phyloP scores from a whole-genome alignment of 2,329 filamentous ascomycete genomes.

The Colletotrichum magnum region DNA sequence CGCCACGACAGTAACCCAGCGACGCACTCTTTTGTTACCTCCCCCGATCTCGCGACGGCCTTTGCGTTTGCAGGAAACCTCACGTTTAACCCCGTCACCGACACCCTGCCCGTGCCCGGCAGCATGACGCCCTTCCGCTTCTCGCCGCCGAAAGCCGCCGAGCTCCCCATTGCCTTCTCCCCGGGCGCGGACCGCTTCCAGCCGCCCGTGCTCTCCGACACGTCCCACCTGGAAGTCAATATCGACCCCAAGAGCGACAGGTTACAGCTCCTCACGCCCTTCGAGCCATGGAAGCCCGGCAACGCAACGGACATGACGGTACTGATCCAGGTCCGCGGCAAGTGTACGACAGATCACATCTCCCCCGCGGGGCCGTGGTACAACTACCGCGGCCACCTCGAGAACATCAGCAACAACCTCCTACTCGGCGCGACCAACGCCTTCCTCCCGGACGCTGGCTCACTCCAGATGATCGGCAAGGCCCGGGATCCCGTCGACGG shows the following conservation, averaged over 20 bases:
- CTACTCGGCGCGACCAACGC: constrained; percentile 52
- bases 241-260: constrained; percentile 49
- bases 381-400: constrained; percentile 55
- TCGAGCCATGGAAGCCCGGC: constrained; percentile 46
- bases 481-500: constrained; percentile 44
- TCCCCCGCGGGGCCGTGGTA: constrained; percentile 56
- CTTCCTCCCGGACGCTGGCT: constrained; percentile 45
- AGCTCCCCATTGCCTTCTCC: constrained; percentile 46
- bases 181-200: constrained; percentile 47
- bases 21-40: constrained; percentile 64
- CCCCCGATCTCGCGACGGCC: constrained; percentile 61
- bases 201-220: constrained; percentile 42
- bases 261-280: constrained; percentile 47
- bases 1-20: constrained; percentile 56
- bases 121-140: constrained; percentile 45
- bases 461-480: constrained; percentile 45
- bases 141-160: constrained; percentile 44
- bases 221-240: constrained; percentile 43
- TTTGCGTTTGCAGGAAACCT: constrained; percentile 56
- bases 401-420: constrained; percentile 55
- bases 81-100: constrained; percentile 48
- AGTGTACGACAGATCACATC: constrained; percentile 57
- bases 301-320: constrained; percentile 45
- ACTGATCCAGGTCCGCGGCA: constrained; percentile 53
- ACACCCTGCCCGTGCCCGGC: constrained; percentile 42